Evolutionary conservation across 306 rosid genomes (phyloP).

Genomic region (Dicorynia guianensis): DNA sequence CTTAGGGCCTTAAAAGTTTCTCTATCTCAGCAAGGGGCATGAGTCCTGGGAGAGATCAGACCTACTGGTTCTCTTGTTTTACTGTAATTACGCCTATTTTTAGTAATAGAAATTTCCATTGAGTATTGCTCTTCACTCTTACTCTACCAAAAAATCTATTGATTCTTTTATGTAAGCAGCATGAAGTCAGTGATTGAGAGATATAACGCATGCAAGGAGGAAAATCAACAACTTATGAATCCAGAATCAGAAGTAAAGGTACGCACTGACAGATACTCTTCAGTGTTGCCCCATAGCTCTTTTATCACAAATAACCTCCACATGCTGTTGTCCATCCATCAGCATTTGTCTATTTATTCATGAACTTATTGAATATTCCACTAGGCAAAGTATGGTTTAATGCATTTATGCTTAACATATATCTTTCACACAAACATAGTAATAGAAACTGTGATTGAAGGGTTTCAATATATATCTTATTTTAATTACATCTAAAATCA

Average conservation of each 20-base stretch:
- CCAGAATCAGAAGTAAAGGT: constrained; percentile 58
- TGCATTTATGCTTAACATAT: neutral
- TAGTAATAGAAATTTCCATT: too few species aligned
- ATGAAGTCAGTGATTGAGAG: constrained; percentile 49
- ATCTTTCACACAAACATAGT: neutral
- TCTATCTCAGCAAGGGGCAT: too few species aligned
- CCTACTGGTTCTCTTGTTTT: too few species aligned
- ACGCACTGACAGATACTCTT: neutral
- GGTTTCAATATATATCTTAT: too few species aligned
- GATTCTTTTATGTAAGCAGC: constrained; percentile 42
- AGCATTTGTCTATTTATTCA: constrained; percentile 6
- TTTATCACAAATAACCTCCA: neutral
- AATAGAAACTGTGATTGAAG: too few species aligned
- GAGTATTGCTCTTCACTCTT: too few species aligned
- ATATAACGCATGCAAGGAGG: constrained; percentile 51
- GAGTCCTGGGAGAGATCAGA: too few species aligned
- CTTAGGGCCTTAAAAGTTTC: too few species aligned
- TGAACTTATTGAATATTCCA: constrained; percentile 3
- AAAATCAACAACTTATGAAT: constrained; percentile 42
- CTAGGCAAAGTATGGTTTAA: neutral
- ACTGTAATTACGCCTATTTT: too few species aligned
- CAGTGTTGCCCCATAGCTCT: neutral
- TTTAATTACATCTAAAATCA: too few species aligned
- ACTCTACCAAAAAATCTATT: too few species aligned
- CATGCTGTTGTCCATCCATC: neutral